Base-by-base conservation (phyloP, 108 stramenopile species). In the Schizochytrium sp. region DNA sequence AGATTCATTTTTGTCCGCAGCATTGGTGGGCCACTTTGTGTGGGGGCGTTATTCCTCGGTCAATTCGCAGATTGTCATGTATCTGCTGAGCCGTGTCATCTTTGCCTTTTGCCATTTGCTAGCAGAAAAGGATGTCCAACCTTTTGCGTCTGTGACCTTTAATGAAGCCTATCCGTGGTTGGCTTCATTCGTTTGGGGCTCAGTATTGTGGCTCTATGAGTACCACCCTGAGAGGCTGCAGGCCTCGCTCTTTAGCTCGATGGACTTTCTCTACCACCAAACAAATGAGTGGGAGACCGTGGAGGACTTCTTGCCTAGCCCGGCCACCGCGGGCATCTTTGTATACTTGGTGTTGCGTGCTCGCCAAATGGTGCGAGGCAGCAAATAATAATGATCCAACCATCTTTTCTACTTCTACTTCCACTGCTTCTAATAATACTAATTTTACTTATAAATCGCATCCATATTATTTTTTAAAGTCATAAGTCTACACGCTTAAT, bases 261-360 rank as follows among this genome's bases (percentile, higher is more conserved):
- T 87, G 87, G 87, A 87, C 50, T 56, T 56, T 56, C 28, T 87
- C 4, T 87, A 87, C 57, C 87, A 87, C 56, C 76, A 83, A 42
- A 83, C 76, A 47, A 83, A 83, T 53, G 76, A 55, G 47, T 83
- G 76, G 76, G 28, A 50, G 50, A 55, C 50, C 28, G 76, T 28
- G 50, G 76, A 83, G 47, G 76, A 83, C 76, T 83, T 83, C 3
- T 53, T 83, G 50, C 76, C 76, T n/a, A 83, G 76, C 76, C 76
- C 76, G 10, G 76, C 76, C 47, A 83, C 76, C 15, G 76, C 76
- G 53, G 76, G 50, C 53, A 53, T 83, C 50, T 56, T 55, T 55
- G 76, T 83, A n/a, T 83, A 83, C 28, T 2, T 83, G 17, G 76
- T 28, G 38, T 53, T 83, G 10, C 76, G 76, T n/a, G 76, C 76